Conservation (phyloP, 2,329 filamentous ascomycete species). For the Incumbomyces delicatus region DNA sequence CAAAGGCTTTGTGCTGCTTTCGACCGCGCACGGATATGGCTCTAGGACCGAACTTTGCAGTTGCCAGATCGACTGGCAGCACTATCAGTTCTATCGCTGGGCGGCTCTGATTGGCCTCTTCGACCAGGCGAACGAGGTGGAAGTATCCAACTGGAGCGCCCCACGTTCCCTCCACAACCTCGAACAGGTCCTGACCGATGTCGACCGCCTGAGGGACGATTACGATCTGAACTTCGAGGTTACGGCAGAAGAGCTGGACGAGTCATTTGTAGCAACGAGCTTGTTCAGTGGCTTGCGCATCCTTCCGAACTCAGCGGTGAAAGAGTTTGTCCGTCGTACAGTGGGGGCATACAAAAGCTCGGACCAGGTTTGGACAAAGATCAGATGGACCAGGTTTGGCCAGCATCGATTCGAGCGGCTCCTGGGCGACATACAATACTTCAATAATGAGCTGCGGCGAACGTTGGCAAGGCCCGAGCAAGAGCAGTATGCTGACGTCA, state of each 20-base stretch:
- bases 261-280: neutral
- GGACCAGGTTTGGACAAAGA: neutral
- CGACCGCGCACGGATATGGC: neutral
- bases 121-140: neutral
- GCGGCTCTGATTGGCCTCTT: neutral
- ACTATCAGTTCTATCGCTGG: neutral
- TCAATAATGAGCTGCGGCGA: neutral
- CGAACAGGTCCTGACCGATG: neutral
- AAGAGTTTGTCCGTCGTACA: neutral
- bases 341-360: neutral
- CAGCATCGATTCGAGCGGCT: neutral
- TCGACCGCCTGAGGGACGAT: neutral
- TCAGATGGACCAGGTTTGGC: neutral
- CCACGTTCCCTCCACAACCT: neutral
- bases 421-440: neutral
- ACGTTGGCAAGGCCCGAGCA: neutral
- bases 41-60: neutral
- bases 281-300: neutral
- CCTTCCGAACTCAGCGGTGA: neutral
- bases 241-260: neutral
- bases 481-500: neutral
- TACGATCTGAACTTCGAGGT: neutral
- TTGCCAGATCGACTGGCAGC: neutral
- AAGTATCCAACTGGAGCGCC: neutral
- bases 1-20: neutral